phyloP scores from a whole-genome alignment of 495 filamentous ascomycete species.

The Aspergillus sclerotioniger region DNA sequence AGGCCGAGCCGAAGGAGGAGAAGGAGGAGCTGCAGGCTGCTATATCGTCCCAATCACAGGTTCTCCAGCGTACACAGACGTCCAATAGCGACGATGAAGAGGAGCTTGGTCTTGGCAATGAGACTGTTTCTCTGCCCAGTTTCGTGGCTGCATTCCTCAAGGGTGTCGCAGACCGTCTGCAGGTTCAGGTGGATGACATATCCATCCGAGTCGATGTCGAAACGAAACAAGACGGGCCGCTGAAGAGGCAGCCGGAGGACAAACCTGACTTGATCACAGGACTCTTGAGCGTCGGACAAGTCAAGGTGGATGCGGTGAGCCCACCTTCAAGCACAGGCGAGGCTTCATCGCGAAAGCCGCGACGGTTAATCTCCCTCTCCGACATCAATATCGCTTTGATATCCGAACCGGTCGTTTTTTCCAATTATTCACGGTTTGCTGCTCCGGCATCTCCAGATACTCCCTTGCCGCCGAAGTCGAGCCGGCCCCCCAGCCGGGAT shows the following conservation, averaged over 20 bases:
- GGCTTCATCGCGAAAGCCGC: conserved; percentile 44
- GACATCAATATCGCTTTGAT: conserved; percentile 65
- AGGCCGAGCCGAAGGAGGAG: conserved; percentile 73
- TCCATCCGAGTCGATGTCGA: conserved; percentile 61
- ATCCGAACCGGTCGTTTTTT: conserved; percentile 71
- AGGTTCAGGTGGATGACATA: conserved; percentile 67
- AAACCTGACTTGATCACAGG: conserved; percentile 56
- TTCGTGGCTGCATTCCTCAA: conserved; percentile 82
- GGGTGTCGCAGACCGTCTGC: conserved; percentile 75
- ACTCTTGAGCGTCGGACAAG: conserved; percentile 61
- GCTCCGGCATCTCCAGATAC: conserved; percentile 58
- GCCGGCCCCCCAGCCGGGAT: conserved; percentile 32
- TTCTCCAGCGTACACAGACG: conserved; percentile 45
- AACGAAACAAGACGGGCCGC: conserved; percentile 43
- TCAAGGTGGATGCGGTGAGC: conserved; percentile 67
- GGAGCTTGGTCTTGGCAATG: conserved; percentile 66
- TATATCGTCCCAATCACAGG: conserved; percentile 61
- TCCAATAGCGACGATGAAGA: conserved; percentile 58
- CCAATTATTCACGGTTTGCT: conserved; percentile 59
- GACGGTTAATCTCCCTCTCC: conserved; percentile 60
- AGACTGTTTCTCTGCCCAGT: conserved; percentile 68
- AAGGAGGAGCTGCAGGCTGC: conserved; percentile 74
- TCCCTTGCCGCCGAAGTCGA: conserved; percentile 42
- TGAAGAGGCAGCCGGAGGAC: conserved; percentile 39
- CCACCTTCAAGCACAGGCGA: conserved; percentile 31